Conservation (phyloP, 441 rosid species). For the Adansonia gregorii region DNA sequence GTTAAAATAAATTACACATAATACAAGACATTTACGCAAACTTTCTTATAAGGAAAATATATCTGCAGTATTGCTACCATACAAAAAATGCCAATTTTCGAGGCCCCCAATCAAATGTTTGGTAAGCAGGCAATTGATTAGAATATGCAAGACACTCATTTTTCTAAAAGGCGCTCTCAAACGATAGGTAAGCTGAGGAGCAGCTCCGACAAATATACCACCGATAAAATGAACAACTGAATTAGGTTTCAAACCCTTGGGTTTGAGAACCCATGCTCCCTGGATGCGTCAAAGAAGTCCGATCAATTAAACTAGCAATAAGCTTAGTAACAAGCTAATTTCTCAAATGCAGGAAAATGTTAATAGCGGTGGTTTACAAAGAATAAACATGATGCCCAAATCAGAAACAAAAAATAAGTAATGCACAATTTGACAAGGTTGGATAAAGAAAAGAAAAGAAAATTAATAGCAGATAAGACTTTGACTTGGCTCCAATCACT, state of each 20-base stretch:
- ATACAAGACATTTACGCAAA: background rate
- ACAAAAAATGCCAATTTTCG: background rate
- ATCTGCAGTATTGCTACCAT: background rate
- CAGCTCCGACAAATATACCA: slow-evolving; percentile 97
- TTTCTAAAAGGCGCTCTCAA: slow-evolving; percentile 84
- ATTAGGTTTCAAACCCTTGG: slow-evolving; percentile 61
- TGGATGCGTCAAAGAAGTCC: slow-evolving; percentile 30
- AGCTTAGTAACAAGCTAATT: background rate
- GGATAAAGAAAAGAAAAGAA: background rate
- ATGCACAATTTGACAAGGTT: background rate
- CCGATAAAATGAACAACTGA: slow-evolving; percentile 88
- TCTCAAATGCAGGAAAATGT: background rate
- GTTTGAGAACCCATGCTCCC: slow-evolving; percentile 97
- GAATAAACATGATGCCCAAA: background rate
- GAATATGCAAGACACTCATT: slow-evolving; percentile 46
- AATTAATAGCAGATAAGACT: slow-evolving; percentile 37
- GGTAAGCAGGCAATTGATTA: background rate
- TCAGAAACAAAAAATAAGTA: background rate
- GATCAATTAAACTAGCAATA: background rate
- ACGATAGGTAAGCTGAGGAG: slow-evolving; percentile 95
- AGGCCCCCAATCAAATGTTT: slow-evolving; percentile 7
- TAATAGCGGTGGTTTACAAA: background rate
- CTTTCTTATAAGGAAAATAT: background rate
- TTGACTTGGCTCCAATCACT: slow-evolving; percentile 75
- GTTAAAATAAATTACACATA: background rate